These are phyloP conservation scores for Pichia kudriavzevii DNA, from an alignment of 1,139 yeast genomes.

Conservation along the genomic window DNA sequence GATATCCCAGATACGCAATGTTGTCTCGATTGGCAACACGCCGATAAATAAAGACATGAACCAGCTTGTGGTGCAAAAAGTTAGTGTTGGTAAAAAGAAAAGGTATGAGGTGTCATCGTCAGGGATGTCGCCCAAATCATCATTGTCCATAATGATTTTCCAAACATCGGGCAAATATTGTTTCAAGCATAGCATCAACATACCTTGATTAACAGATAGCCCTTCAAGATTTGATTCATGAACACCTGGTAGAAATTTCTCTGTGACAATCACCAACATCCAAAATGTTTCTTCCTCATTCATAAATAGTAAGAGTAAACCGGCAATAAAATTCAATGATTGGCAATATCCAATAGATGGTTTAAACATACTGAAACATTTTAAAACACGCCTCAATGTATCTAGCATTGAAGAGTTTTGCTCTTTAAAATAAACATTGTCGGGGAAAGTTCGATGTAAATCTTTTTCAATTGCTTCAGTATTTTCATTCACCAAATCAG, in stretches of 20 bases:
- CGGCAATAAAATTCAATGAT: constrained; percentile 86
- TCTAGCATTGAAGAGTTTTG: constrained; percentile 53
- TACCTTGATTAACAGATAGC: constrained; percentile 93
- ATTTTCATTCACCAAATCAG: constrained; percentile 46
- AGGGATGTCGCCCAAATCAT: constrained; percentile 7
- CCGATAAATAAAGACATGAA: constrained; percentile 94
- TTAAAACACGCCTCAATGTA: constrained; percentile 70
- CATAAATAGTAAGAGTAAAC: constrained; percentile 71
- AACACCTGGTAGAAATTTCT: constrained; percentile 79
- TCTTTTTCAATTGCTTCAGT: constrained; percentile 87
- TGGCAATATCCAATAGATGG: constrained; percentile 96
- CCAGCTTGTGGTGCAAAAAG: constrained; percentile 94
- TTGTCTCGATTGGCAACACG: constrained; percentile 77
- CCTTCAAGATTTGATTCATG: constrained; percentile 90
- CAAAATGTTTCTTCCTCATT: constrained; percentile 94
- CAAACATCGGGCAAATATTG: constrained; percentile 82
- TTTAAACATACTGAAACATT: constrained; percentile 77
- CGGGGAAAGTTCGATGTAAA: constrained; percentile 89
- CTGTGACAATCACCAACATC: constrained; percentile 91
- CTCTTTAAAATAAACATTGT: constrained; percentile 62
- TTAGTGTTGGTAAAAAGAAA: constrained; percentile 76
- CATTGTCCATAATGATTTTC: constrained; percentile 36
- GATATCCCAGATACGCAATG: constrained; percentile 89
- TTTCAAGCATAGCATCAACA: constrained; percentile 74
- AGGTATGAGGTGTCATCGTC: constrained; percentile 35